Percentiles rank a stretch among this genome's conserved stretches.
Evolutionary conservation across 208 protist species (phyloP).

Genomic region (Trypanosoma avium): DNA sequence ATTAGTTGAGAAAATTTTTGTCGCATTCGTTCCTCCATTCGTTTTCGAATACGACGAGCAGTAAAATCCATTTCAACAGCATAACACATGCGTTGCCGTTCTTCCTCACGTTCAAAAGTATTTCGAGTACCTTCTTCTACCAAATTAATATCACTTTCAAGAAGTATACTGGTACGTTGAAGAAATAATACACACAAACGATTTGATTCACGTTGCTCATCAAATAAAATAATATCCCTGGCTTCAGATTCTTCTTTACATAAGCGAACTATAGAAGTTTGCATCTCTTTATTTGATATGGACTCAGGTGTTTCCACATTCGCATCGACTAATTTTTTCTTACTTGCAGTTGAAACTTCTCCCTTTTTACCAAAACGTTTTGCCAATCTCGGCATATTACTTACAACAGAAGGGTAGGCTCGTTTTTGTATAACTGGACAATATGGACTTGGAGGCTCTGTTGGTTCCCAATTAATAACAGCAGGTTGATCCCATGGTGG

Average conservation of each 20-base stretch:
- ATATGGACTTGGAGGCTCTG: constrained; percentile 70
- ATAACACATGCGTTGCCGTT: constrained; percentile 27
- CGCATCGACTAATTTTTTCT: no score
- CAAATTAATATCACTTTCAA: constrained; percentile 24
- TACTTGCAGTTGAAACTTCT: no score
- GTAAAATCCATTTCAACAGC: constrained; percentile 48
- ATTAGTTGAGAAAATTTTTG: constrained; percentile 39
- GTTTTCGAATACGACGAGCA: constrained; percentile 30
- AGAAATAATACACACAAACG: constrained; percentile 32
- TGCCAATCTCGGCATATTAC: constrained; percentile 17
- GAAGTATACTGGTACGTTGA: constrained; percentile 17
- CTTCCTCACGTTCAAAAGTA: constrained; percentile 32
- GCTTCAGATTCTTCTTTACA: constrained; percentile 27
- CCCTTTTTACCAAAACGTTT: no score
- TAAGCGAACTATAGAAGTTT: constrained; percentile 24
- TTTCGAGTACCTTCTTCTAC: constrained; percentile 33
- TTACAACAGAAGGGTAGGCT: constrained; percentile 29
- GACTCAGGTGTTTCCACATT: not conserved
- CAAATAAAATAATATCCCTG: constrained; percentile 30
- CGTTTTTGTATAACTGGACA: constrained; percentile 25
- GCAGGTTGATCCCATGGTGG: constrained; percentile 23
- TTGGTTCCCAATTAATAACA: constrained; percentile 25
- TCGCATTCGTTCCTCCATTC: constrained; percentile 31
- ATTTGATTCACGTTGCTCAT: constrained; percentile 40
- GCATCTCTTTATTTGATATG: constrained; percentile 8